These are phyloP conservation scores for Clitoria ternatea DNA, from an alignment of 306 rosid genomes.

Conservation along the genomic window DNA sequence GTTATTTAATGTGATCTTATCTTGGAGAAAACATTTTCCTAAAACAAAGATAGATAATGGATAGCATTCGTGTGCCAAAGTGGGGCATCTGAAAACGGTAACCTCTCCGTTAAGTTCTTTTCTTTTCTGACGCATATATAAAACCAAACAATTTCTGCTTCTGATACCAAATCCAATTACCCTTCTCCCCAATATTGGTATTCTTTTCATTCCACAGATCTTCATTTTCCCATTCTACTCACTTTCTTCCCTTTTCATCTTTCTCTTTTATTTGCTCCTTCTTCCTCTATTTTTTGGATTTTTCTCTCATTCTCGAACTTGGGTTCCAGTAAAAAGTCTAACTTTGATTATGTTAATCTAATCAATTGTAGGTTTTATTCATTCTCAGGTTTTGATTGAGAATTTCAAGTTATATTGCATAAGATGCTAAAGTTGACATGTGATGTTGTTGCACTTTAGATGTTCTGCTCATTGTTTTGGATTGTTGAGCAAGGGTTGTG, in stretches of 20 bases:
- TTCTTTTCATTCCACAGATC: not conserved
- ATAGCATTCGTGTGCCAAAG: too few relatives aligned
- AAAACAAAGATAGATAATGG: too few relatives aligned
- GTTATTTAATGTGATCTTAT: too few relatives aligned
- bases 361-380: slow-evolving; percentile 5
- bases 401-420: not conserved
- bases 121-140: too few relatives aligned
- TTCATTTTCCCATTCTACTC: not conserved
- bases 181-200: too few relatives aligned
- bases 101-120: too few relatives aligned
- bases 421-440: not conserved
- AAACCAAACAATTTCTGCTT: too few relatives aligned
- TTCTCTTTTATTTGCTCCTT: too few relatives aligned
- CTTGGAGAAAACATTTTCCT: too few relatives aligned
- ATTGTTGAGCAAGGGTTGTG: slow-evolving; percentile 2
- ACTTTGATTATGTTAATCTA: not conserved
- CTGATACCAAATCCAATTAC: too few relatives aligned
- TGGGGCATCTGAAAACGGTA: too few relatives aligned
- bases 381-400: not conserved
- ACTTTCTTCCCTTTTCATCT: too few relatives aligned
- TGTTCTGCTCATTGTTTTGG: not conserved
- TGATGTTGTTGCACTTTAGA: not conserved
- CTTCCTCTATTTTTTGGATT: not conserved
- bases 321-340: not conserved
- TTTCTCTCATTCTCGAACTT: not conserved